Base-by-base conservation (phyloP, 148 eudicot genomes). In the Rhododendron ovatum region DNA sequence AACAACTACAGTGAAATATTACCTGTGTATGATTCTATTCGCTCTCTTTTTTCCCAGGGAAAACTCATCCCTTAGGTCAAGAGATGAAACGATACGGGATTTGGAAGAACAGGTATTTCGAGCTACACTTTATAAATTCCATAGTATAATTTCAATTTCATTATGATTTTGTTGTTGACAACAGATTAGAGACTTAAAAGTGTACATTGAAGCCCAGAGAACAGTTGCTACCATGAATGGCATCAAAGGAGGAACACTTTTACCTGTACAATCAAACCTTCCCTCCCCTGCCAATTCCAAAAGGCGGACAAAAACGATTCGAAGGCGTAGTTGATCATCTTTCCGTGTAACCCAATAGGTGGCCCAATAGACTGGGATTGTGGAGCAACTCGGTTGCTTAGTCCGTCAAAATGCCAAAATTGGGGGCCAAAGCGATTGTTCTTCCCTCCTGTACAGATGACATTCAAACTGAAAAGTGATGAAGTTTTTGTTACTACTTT, bases 181-280 rank as follows among this genome's bases (percentile, higher is more conserved):
- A 59, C 93, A 98, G 99, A 95, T 98, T 15, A 89, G 99, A 90
- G 98, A 95, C 88, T 81, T 95, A 22, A 91, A 85, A 87, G 89
- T 98, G 82, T 98, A 91, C 84, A 59, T 98, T 63, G 92, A 93
- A 93, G 98, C 98, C 79, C 96, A 94, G 85, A 91, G 76, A 88
- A 94, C 93, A 63, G 81, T 95, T 45, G 87, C 91, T 22, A 90
- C 76, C 89, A 92, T 89, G 91, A 63, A 86, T 81, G 93, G 90
- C 86, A 84, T 94, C 69, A 95, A 90, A 90, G 99, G 95, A 81
- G 99, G 96, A 33, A 93, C 98, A n/a, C 85, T 97, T 80, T 86
- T 97, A 83, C 98, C 98, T 37, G 93, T 97, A 11, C 95, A 97
- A 80, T 80, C 90, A 33, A 90, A 73, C 65, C 91, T 88, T 82